These are phyloP conservation scores for Pseudomicrostroma phylloplanum DNA, from an alignment of 1,284 basidiomycete genomes.

Conservation along the genomic window DNA sequence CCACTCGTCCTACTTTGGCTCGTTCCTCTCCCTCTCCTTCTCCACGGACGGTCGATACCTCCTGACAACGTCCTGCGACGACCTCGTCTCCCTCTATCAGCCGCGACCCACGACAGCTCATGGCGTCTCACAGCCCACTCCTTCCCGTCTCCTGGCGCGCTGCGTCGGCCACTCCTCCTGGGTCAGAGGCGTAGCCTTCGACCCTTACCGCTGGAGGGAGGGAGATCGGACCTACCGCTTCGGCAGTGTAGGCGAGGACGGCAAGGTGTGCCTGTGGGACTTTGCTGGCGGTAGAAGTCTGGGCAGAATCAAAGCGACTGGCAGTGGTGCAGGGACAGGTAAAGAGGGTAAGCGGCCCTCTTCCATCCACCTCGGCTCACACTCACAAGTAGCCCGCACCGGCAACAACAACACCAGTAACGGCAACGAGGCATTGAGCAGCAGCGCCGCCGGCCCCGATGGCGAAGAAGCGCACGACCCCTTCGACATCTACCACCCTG, in stretches of 20 bases:
- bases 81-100: slow-evolving; percentile 65
- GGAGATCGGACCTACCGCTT: slow-evolving; percentile 40
- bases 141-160: slow-evolving; percentile 68
- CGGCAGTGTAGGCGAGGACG: slow-evolving; percentile 44
- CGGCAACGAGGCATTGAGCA: no score
- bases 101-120: slow-evolving; percentile 28
- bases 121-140: neutral
- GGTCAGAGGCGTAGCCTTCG: slow-evolving; percentile 81
- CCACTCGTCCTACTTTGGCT: slow-evolving; percentile 45
- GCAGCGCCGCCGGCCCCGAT: neutral
- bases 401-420: neutral
- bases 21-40: slow-evolving; percentile 78
- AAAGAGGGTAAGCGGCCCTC: neutral
- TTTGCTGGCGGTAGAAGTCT: slow-evolving; percentile 3
- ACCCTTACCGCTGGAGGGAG: slow-evolving; percentile 64
- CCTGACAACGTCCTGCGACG: slow-evolving; percentile 65
- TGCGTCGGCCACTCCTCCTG: slow-evolving; percentile 96
- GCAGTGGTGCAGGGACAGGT: neutral
- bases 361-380: neutral
- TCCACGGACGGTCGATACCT: slow-evolving; percentile 90
- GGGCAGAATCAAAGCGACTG: neutral
- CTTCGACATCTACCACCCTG: neutral
- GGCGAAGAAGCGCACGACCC: neutral
- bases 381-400: neutral
- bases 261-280: slow-evolving; percentile 51